Base-by-base conservation (phyloP, 768 basidiomycete genomes). In the Pholiota conissans region DNA sequence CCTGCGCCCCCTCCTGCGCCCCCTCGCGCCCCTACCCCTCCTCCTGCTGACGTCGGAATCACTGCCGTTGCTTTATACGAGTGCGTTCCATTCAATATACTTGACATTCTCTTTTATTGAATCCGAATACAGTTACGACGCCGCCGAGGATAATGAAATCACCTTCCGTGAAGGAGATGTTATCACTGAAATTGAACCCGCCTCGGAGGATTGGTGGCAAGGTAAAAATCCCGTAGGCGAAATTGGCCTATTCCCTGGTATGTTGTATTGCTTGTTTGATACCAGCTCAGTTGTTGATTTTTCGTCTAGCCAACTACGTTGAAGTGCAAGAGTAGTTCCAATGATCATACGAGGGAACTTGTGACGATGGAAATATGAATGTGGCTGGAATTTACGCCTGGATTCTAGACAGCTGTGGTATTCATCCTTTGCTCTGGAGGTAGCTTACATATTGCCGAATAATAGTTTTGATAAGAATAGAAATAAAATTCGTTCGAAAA, bases 161-260 rank as follows among this genome's bases (percentile, higher is more conserved):
- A 80, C 86, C 3, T 93, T 98, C 82, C 75, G 69, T 28, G 94
- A 93, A 69, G 92, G 91, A 26, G 94, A 95, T 32, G 74, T 77
- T 55, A 91, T 97, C 67, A 79, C 76, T 16, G 79, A 89, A 55
- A 90, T 97, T 52, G 90, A 93, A 65, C 85, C 87, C 52, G 85
- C 84, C 5, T 87, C 84, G 8, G 91, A 93, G n/a, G 92, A 92
- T 63, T 94, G 92, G 93, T 94, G 92, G 92, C 79, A 86, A 61
- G 91, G 92, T 3, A 82, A 73, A 64, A 81, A 83, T 62, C 49
- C 67, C 29, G 67, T 76, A 53, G 88, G 88, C 1, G 73, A 82
- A 35, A 65, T 76, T 49, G 91, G 91, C 20, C 74, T 91, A 65
- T 92, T 92, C 82, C 90, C 91, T 61, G 87, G 89, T 90, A 61